Percentiles rank a stretch among this genome's conserved stretches.
Conservation (phyloP, 306 rosid species). For the Chamaecrista fasciculata region DNA sequence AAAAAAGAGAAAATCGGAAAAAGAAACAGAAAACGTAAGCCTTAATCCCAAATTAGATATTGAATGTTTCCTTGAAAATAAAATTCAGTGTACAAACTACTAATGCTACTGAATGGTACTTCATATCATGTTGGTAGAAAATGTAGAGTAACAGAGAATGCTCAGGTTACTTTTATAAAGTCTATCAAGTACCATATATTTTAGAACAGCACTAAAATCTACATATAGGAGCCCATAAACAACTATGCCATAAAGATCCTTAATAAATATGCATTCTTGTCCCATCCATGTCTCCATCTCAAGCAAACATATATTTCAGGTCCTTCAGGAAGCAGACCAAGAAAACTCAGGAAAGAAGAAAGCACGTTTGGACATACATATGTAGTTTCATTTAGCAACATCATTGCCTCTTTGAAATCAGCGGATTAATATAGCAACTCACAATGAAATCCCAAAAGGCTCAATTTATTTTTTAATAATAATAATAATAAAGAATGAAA, state of each 20-base stretch:
- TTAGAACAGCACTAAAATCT: neutral
- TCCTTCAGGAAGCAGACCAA: neutral
- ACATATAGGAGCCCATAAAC: neutral
- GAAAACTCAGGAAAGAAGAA: neutral
- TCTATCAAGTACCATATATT: neutral
- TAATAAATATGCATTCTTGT: neutral
- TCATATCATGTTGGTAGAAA: neutral
- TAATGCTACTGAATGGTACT: neutral
- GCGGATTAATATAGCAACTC: neutral
- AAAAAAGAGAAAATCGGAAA: constrained; percentile 16
- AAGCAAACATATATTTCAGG: neutral
- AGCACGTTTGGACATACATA: neutral
- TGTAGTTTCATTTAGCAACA: neutral
- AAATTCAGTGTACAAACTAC: neutral
- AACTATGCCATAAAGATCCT: neutral
- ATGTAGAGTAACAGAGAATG: neutral
- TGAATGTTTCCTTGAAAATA: neutral
- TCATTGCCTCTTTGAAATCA: neutral
- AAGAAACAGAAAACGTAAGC: constrained; percentile 2
- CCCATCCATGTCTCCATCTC: neutral
- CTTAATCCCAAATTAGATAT: neutral
- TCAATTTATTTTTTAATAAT: too few species aligned
- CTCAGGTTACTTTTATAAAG: neutral
- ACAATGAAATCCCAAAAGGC: neutral
- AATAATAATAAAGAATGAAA: neutral